phyloP scores from a whole-genome alignment of 2,329 filamentous ascomycete species.

The Fusarium ramigenum region DNA sequence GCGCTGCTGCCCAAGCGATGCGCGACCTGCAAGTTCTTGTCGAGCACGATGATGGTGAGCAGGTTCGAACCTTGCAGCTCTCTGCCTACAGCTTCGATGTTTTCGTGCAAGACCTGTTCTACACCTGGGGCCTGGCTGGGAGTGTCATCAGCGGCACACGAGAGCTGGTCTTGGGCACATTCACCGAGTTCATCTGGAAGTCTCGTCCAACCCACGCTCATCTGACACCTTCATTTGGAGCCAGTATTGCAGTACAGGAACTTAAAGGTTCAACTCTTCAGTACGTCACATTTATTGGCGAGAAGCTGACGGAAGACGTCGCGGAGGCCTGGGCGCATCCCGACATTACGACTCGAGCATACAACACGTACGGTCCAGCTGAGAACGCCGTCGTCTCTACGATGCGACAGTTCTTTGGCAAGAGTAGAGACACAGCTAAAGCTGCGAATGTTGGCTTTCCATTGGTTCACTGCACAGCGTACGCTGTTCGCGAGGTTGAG shows the following conservation, averaged over 20 bases:
- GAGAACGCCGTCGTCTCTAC: slow-evolving; percentile 27
- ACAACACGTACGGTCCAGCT: slow-evolving; percentile 16
- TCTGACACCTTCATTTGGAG: slow-evolving; percentile 21
- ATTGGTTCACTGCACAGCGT: slow-evolving; percentile 8
- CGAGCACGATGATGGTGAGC: slow-evolving; percentile 8
- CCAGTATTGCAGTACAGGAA: slow-evolving; percentile 14
- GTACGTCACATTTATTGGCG: slow-evolving; percentile 19
- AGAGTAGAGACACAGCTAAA: slow-evolving; percentile 10
- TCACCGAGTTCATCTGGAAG: slow-evolving; percentile 23
- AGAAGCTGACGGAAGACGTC: slow-evolving; percentile 24
- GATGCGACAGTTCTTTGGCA: slow-evolving; percentile 15
- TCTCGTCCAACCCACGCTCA: slow-evolving; percentile 19
- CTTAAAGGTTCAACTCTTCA: slow-evolving; percentile 13
- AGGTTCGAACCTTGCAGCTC: slow-evolving; percentile 15
- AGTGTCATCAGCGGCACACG: slow-evolving; percentile 13
- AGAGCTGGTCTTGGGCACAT: slow-evolving; percentile 18
- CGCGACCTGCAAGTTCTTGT: slow-evolving; percentile 18
- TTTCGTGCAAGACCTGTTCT: slow-evolving; percentile 21
- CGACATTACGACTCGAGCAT: slow-evolving; percentile 8
- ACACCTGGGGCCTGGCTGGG: slow-evolving; percentile 15
- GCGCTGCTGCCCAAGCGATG: slow-evolving; percentile 16
- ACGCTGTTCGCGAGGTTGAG: slow-evolving; percentile 17
- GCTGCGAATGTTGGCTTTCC: slow-evolving; percentile 25
- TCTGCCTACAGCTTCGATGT: slow-evolving; percentile 29
- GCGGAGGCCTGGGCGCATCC: slow-evolving; percentile 21